Evolutionary conservation across 2,329 filamentous ascomycete genomes (phyloP), one percentile per base, ranked within the genome.

Genomic region (Alternaria arbusti): DNA sequence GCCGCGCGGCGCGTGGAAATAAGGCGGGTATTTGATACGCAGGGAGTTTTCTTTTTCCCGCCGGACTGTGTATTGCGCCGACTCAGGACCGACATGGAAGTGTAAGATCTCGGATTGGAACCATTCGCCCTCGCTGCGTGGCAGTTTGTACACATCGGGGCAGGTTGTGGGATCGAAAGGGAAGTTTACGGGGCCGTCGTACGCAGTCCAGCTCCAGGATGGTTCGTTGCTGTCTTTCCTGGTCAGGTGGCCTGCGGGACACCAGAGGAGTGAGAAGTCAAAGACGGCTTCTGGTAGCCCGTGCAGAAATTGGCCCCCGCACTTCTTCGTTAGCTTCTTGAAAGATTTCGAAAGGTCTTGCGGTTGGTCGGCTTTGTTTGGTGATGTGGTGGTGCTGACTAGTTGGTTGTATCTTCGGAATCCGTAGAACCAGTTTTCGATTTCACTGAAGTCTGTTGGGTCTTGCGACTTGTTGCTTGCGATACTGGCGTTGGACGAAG

Each of bases 191-290:
- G 57, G 57, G 1, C 76, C 75, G 5, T 57, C 44, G 64, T 74
- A 76, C 0, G 70, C 71, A 4, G 65, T 70, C 76, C 76, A 79
- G 58, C 75, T 78, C 77, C 76, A 79, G 2, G 72, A 71, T 13
- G 77, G 77, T 23, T 75, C 73, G 11, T 43, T 56, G 3, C 56
- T 26, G 12, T 70, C 54, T 44, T 66, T 67, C 11, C 62, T 64
- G n/a, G 62, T 64, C 8, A 71, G 44, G 2, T 58, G 45, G 8
- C 59, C 71, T 4, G 73, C 70, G 23, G 77, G 77, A 63, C 75
- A 77, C 77, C 77, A 79, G 11, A 79, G 67, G 3, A 79, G 63
- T 11, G 75, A 67, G 43, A 74, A 70, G 47, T 78, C 77, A 26
- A 78, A 76, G 4, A 74, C 67, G 11, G 73, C 64, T 64, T 79